A percentile compares a stretch with the other conserved stretches of the same genome.
Conservation (phyloP, 257 asterid genomes). For the Gentiana macrophylla region DNA sequence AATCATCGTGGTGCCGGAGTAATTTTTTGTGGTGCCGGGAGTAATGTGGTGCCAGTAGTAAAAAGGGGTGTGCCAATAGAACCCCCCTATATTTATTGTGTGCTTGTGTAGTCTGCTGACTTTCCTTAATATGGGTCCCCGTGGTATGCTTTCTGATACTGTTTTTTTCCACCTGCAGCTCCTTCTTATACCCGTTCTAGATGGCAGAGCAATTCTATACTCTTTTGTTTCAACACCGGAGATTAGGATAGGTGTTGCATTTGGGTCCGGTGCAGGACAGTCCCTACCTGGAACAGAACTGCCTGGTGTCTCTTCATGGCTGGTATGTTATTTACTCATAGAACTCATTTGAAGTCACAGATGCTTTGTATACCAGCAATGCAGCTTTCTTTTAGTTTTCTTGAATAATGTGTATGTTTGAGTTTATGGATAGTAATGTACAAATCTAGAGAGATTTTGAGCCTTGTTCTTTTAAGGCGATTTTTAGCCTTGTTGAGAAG, state of each 20-base stretch:
- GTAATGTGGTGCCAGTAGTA: no score
- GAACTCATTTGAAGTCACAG: background rate
- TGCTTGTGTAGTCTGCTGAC: background rate
- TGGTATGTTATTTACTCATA: slow-evolving; percentile 35
- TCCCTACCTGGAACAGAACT: slow-evolving; percentile 95
- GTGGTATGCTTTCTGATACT: background rate
- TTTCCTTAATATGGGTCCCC: background rate
- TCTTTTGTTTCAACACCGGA: slow-evolving; percentile 85
- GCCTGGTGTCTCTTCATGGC: slow-evolving; percentile 98
- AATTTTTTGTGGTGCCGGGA: no score
- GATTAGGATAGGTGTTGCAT: slow-evolving; percentile 86
- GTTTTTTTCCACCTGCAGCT: slow-evolving; percentile 38
- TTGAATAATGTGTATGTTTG: background rate
- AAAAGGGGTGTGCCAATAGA: no score
- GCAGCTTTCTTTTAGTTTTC: background rate
- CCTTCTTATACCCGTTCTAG: slow-evolving; percentile 71
- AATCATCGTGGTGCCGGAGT: no score
- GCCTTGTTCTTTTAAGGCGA: no score
- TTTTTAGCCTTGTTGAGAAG: no score
- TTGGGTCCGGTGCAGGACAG: slow-evolving; percentile 96
- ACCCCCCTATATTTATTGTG: no score
- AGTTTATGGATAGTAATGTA: background rate
- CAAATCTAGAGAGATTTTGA: no score
- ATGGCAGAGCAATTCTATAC: slow-evolving; percentile 76
- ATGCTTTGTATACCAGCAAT: background rate